These are phyloP conservation scores for Trypanosoma theileri DNA, from an alignment of 208 protist species.

Conservation along the genomic window DNA sequence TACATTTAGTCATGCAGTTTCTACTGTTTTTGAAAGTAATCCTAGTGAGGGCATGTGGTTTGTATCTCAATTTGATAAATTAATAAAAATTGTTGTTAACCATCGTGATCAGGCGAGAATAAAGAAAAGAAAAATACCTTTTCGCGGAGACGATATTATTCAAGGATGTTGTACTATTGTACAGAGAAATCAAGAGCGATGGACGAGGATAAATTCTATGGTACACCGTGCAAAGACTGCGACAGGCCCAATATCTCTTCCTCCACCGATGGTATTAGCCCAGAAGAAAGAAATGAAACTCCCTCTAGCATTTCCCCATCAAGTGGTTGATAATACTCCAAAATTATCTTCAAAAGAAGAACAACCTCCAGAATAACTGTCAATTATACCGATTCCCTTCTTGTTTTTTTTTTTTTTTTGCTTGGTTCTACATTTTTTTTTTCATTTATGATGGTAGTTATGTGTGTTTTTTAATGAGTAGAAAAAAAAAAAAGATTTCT, in stretches of 20 bases:
- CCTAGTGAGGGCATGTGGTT: conserved; percentile 39
- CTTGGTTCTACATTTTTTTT: too few species aligned
- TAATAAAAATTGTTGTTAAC: conserved; percentile 29
- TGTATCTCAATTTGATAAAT: conserved; percentile 33
- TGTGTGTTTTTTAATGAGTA: too few species aligned
- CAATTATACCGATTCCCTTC: neutral
- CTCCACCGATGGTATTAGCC: conserved; percentile 28
- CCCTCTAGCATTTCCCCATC: conserved; percentile 24
- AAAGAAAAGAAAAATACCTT: conserved; percentile 43
- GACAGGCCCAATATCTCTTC: conserved; percentile 23
- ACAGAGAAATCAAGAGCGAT: conserved; percentile 41
- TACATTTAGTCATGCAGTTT: conserved; percentile 49
- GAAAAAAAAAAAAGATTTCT: conserved; percentile 8
- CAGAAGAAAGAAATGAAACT: conserved; percentile 22
- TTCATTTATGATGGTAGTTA: too few species aligned
- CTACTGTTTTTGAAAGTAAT: conserved; percentile 38
- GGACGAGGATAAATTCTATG: conserved; percentile 59
- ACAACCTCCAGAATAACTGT: neutral
- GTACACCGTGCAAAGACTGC: conserved; percentile 49
- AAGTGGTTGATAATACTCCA: neutral
- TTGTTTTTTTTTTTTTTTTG: neutral
- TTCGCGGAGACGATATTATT: conserved; percentile 39
- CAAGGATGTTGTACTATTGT: conserved; percentile 30
- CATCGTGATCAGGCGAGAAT: conserved; percentile 33
- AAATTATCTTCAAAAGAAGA: neutral